Evolutionary conservation across 345 rosid genomes (phyloP).

Genomic region (Moringa oleifera): DNA sequence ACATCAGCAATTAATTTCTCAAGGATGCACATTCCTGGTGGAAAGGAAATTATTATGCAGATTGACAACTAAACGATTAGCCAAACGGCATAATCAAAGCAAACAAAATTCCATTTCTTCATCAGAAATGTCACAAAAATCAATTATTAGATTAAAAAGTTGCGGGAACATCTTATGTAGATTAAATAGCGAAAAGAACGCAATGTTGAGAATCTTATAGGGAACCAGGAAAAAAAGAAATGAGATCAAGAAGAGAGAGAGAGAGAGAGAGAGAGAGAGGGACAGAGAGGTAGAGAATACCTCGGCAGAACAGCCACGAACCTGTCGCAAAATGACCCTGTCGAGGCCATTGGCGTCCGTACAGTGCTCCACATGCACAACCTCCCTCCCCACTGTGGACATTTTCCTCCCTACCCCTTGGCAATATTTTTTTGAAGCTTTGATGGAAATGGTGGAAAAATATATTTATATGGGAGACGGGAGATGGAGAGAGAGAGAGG

Average conservation of each 20-base stretch:
- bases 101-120: too few relatives aligned
- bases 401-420: background rate
- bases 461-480: too few relatives aligned
- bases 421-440: too few relatives aligned
- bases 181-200: background rate
- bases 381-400: background rate
- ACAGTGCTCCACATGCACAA: slow-evolving; percentile 35
- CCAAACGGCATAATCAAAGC: background rate
- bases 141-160: background rate
- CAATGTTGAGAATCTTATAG: too few relatives aligned
- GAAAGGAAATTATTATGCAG: background rate
- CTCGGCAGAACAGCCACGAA: slow-evolving; percentile 61
- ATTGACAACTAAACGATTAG: background rate
- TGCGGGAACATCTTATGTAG: background rate
- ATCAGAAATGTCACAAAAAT: background rate
- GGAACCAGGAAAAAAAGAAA: too few relatives aligned
- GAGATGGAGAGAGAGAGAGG: too few relatives aligned
- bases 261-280: background rate
- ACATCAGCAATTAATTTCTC: background rate
- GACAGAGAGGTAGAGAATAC: slow-evolving; percentile 21
- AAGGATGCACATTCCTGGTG: background rate
- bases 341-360: slow-evolving; percentile 73
- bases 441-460: too few relatives aligned
- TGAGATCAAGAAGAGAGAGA: background rate
- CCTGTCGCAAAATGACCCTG: slow-evolving; percentile 60